Conservation (phyloP, 2,329 filamentous ascomycete species). For the Fusarium nygamai region DNA sequence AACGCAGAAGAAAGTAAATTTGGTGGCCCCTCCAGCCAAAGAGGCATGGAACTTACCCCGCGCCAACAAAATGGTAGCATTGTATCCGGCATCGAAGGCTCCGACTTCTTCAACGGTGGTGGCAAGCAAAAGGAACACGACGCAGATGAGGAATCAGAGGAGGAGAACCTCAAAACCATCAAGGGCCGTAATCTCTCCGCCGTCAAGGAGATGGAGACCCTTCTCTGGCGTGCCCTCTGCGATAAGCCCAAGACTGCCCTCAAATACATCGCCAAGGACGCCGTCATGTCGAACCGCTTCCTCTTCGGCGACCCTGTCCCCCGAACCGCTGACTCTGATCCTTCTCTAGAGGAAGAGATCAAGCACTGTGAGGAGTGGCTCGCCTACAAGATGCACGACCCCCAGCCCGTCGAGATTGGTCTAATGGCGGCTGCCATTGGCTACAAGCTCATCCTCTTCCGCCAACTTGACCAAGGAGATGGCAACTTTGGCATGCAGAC, state of each 20-base stretch:
- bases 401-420: slow-evolving; percentile 42
- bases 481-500: slow-evolving; percentile 39
- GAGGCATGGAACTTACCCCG: slow-evolving; percentile 35
- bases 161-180: slow-evolving; percentile 43
- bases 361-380: slow-evolving; percentile 44
- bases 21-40: slow-evolving; percentile 11
- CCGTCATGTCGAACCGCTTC: slow-evolving; percentile 43
- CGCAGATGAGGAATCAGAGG: slow-evolving; percentile 39
- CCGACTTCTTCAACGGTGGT: slow-evolving; percentile 41
- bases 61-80: slow-evolving; percentile 22
- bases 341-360: slow-evolving; percentile 41
- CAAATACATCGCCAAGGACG: slow-evolving; percentile 43
- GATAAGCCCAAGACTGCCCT: slow-evolving; percentile 44
- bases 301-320: slow-evolving; percentile 40
- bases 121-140: slow-evolving; percentile 36
- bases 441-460: slow-evolving; percentile 41
- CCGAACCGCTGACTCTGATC: slow-evolving; percentile 41
- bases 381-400: slow-evolving; percentile 44
- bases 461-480: slow-evolving; percentile 37
- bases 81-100: slow-evolving; percentile 38
- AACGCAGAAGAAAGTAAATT: slow-evolving; percentile 28
- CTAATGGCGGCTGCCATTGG: slow-evolving; percentile 43
- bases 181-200: slow-evolving; percentile 42
- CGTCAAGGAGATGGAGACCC: slow-evolving; percentile 44
- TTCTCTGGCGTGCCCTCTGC: slow-evolving; percentile 44